Evolutionary conservation across 2,329 filamentous ascomycete genomes (phyloP), one percentile per base, ranked within the genome.

Genomic region (Sarocladium brachiariae): DNA sequence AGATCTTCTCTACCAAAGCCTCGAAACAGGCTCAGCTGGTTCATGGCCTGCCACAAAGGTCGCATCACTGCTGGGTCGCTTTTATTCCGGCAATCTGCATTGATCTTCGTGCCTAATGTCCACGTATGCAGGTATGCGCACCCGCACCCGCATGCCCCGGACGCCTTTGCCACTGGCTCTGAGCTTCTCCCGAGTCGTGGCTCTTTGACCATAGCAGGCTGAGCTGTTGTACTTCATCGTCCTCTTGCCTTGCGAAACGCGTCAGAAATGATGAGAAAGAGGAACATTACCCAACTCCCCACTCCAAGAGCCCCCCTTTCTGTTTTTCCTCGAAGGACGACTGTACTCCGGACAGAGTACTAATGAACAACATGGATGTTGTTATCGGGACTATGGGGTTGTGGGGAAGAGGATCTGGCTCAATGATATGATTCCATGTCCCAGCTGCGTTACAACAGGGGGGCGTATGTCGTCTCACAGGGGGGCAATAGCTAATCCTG

Each of bases 301-400:
- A 27, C 24, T 45, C 21, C 21, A 45, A 13, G 9, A 21, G 18
- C 24, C 14, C 39, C 21, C 39, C 39, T 18, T 41, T 31, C 14
- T n/a, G n/a, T n/a, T n/a, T n/a, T n/a, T n/a, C n/a, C n/a, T n/a
- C n/a, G n/a, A n/a, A n/a, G n/a, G n/a, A n/a, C n/a, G n/a, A n/a
- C n/a, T n/a, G n/a, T n/a, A n/a, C n/a, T n/a, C n/a, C n/a, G 27
- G 13, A 30, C 7, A 30, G 27, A 30, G 27, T n/a, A 30, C 8
- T 6, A n/a, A 45, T 9, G n/a, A 45, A 5, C 8, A 23, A 19
- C 43, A 47, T 24, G 43, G 43, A 47, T 47, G 10, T 14, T 25
- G 43, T 31, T 47, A 33, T 47, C 43, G n/a, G 37, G 43, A 47
- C 27, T 33, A 47, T 33, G 43, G 43, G 43, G 43, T 47, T 47